A percentile compares a stretch with the other conserved stretches of the same genome.
These are phyloP conservation scores for Phycomyces blakesleeanus DNA, from an alignment of 192 early-diverging fungal genomes.

Conservation along the genomic window DNA sequence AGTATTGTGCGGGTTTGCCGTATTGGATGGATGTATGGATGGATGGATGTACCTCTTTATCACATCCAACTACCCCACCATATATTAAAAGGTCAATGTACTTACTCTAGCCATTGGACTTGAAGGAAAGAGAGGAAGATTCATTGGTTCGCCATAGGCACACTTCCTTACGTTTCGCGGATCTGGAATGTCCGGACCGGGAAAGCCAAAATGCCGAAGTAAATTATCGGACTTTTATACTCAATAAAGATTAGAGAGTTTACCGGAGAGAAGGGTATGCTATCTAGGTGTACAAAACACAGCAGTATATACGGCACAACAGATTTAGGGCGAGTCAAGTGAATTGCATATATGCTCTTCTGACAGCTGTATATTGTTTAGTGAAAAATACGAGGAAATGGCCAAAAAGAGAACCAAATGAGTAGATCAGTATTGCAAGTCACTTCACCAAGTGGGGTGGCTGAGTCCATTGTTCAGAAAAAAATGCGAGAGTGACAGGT, in stretches of 20 bases:
- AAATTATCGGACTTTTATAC: neutral
- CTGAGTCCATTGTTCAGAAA: neutral
- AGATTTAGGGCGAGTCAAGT: no score
- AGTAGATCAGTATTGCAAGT: no score
- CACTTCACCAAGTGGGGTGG: no score
- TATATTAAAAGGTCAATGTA: neutral
- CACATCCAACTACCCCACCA: neutral
- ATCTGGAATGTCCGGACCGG: constrained; percentile 3
- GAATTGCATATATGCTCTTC: no score
- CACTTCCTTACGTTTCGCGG: constrained; percentile 4
- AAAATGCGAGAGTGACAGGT: neutral
- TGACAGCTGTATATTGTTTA: no score
- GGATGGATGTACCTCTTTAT: neutral
- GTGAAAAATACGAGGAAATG: no score
- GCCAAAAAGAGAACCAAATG: no score
- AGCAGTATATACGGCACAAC: no score
- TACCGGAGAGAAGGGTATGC: no score
- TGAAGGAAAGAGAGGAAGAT: constrained; percentile 15
- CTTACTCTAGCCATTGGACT: constrained; percentile 17
- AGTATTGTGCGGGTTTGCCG: no score
- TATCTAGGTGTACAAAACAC: no score
- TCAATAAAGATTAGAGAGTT: no score
- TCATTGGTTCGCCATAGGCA: constrained; percentile 1
- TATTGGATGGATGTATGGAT: constrained; percentile 19
- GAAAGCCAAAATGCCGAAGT: neutral